phyloP scores from a whole-genome alignment of 2,329 filamentous ascomycete species.

The Macroventuria anomochaeta region DNA sequence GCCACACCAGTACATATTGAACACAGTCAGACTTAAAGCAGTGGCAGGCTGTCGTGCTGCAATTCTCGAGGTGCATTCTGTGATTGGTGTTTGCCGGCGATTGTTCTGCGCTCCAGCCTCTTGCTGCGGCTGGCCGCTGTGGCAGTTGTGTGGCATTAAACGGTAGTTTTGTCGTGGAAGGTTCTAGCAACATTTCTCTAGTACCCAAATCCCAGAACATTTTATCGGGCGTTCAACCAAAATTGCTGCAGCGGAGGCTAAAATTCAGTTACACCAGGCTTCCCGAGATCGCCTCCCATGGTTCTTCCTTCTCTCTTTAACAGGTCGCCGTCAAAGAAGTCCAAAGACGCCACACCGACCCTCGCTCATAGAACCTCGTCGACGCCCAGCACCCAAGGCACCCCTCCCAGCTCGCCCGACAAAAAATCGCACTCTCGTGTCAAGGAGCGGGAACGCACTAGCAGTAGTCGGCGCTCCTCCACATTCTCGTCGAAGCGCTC shows the following conservation, averaged over 20 bases:
- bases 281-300: constrained; percentile 40
- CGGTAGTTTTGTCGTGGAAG: constrained; percentile 30
- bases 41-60: not conserved
- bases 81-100: constrained; percentile 21
- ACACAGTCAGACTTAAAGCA: not conserved
- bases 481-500: constrained; percentile 47
- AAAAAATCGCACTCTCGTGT: constrained; percentile 43
- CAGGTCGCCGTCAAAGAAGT: constrained; percentile 47
- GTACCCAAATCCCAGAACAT: constrained; percentile 28
- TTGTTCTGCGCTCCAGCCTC: constrained; percentile 29
- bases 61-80: not conserved
- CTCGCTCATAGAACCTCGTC: constrained; percentile 22
- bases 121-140: constrained; percentile 27
- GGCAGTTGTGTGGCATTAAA: constrained; percentile 16
- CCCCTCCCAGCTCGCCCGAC: constrained; percentile 48
- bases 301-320: constrained; percentile 49
- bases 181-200: constrained; percentile 41
- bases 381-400: constrained; percentile 32
- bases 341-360: constrained; percentile 32
- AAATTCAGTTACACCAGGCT: constrained; percentile 40
- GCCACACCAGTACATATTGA: constrained; percentile 2
- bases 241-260: constrained; percentile 37
- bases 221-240: constrained; percentile 39
- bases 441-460: constrained; percentile 40
- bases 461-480: constrained; percentile 34